A percentile compares a stretch with the other conserved stretches of the same genome.
These are phyloP conservation scores for Chondrus crispus DNA, from an alignment of 23 red algal species.

Conservation along the genomic window DNA sequence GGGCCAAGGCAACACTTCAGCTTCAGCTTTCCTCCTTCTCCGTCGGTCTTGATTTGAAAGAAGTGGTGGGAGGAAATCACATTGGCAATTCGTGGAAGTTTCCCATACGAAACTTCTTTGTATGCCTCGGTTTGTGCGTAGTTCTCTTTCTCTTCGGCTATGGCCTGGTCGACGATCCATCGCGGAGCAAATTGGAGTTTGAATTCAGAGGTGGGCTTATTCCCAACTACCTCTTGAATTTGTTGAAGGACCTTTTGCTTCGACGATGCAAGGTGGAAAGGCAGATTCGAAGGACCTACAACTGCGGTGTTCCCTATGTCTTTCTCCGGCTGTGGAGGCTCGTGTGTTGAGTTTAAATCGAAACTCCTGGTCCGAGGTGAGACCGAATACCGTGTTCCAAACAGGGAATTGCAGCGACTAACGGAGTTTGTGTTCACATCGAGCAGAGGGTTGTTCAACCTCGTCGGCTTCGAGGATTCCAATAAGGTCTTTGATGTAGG, in stretches of 20 bases:
- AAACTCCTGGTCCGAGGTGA: no score
- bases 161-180: background rate
- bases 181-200: background rate
- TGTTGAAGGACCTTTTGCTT: background rate
- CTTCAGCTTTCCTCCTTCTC: background rate
- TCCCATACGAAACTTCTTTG: background rate
- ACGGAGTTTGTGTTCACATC: no score
- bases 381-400: no score
- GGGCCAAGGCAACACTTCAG: background rate
- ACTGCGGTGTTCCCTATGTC: conserved; percentile 4
- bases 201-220: background rate
- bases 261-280: no score
- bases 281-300: no score
- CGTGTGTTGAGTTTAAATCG: background rate
- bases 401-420: no score
- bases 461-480: no score
- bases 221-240: background rate
- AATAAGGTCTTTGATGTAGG: no score
- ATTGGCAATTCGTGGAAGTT: background rate
- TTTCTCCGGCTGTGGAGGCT: conserved; percentile 10
- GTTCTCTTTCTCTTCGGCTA: background rate
- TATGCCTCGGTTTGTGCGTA: background rate
- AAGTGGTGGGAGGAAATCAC: conserved; percentile 24
- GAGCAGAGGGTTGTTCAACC: no score
- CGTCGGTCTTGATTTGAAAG: conserved; percentile 23